Base-by-base conservation (phyloP, 192 early-diverging fungal genomes). In the Spizellomyces punctatus region DNA sequence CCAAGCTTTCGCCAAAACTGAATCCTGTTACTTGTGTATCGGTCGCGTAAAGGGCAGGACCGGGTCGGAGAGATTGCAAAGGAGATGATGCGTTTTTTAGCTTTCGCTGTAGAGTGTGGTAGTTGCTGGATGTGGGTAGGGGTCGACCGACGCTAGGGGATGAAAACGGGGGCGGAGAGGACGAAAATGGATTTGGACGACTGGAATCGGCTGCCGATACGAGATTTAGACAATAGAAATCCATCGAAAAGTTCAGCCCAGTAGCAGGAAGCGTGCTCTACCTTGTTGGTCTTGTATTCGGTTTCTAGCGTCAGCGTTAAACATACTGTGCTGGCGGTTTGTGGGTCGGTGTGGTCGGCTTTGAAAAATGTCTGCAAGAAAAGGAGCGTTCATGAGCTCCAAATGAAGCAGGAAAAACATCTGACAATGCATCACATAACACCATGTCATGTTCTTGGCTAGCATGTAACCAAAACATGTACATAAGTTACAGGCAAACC, bases 71-170 rank as follows among this genome's bases (percentile, higher is more conserved):
- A 36, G 27, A 36, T 36, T 36, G 27, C 27, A 36, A 36, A 3
- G 27, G 27, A 36, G 27, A 36, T 36, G 27, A 36, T 36, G 27
- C 27, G 27, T 0, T 36, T 36, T 36, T 36, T 36, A 36, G 46
- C 54, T 16, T 12, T 48, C 58, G 47, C 6, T 55, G 22, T 12
- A 14, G 9, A 62, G 67, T 67, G 27, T 44, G 12, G 14, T 57
- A 61, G 56, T 72, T 66, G 61, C 69, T 72, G 19, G 78, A 68
- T 4, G 70, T 70, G 10, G 74, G 74, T 6, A 46, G 36, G 12
- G 74, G 74, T 47, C 70, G 74, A 8, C 70, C 74, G 48, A 63
- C 57, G 8, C 58, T 69, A 7, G 78, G 78, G 17, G 78, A 80
- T 5, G 74, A 69, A 63, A 75, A 76, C 0, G 66, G 66, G 6